Percentiles rank a stretch among this genome's conserved stretches.
phyloP scores from a whole-genome alignment of 2,329 filamentous ascomycete species.

The Calonectria fujianensis region DNA sequence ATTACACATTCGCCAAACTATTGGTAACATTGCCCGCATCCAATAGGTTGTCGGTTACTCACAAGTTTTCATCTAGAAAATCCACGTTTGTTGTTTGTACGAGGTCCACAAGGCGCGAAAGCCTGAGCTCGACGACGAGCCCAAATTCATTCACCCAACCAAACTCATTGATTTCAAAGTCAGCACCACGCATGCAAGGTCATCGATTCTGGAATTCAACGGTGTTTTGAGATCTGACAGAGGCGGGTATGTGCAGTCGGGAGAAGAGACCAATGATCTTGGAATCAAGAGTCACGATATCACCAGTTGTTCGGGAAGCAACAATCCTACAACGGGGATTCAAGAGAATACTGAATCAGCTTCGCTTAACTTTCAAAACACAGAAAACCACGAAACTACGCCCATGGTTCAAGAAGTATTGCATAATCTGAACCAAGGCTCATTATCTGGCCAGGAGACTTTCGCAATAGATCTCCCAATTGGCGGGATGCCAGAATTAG shows the following conservation, averaged over 20 bases:
- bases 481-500: conserved; percentile 17
- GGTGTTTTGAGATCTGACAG: conserved; percentile 25
- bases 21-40: conserved; percentile 8
- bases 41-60: background rate
- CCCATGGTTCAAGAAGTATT: background rate
- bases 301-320: background rate
- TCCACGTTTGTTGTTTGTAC: conserved; percentile 35
- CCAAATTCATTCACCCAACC: conserved; percentile 23
- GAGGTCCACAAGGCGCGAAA: conserved; percentile 26
- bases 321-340: background rate
- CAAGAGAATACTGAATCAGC: background rate
- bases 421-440: background rate
- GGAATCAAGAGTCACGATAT: conserved; percentile 1
- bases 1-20: conserved; percentile 35
- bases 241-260: conserved; percentile 24
- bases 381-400: background rate
- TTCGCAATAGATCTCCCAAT: background rate
- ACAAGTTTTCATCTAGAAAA: conserved; percentile 22
- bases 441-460: background rate
- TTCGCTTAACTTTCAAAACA: background rate
- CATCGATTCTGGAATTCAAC: conserved; percentile 40
- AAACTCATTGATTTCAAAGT: conserved; percentile 27
- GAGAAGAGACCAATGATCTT: conserved; percentile 39
- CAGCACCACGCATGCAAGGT: conserved; percentile 14
- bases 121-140: conserved; percentile 24